Evolutionary conservation across 2,329 filamentous ascomycete species (phyloP), one percentile per base, ranked within the genome.

Genomic region (Hypoxylon rubiginosum): DNA sequence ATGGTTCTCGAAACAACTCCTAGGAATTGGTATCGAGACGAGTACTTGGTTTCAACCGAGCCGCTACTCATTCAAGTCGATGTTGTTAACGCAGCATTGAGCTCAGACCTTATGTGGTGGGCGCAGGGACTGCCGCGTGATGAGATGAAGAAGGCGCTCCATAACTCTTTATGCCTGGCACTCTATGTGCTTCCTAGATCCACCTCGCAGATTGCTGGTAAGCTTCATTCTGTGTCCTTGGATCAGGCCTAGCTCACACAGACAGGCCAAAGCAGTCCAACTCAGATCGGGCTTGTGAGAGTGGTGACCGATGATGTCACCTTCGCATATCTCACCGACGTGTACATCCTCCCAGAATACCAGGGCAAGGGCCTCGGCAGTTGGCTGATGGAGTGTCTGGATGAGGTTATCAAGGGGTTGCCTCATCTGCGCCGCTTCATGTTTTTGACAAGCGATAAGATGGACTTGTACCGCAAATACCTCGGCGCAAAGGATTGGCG

Each of bases 301-400:
- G 77, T 91, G n/a, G 80, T 93, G 55, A 93, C 91, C 8, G 91
- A 93, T 77, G 85, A 86, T 72, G 84, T 88, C 50, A 91, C 90
- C 0, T 88, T 92, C 71, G 89, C 86, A 34, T 93, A 91, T 71
- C 78, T 91, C 58, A 86, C 86, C 1, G 87, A 89, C 62, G 83
- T 89, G 4, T 89, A 86, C 70, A 76, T 89, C 26, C 66, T 82
- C 2, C 78, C 82, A 0, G 79, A 82, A 46, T 82, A 84, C 56
- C 84, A 86, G 68, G 81, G 82, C 1, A 77, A 80, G 6, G 86
- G 87, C 0, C 78, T 89, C 1, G 87, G 84, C 1, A 82, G 79
- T 19, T 89, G 86, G 85, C 74, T 89, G 56, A 78, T 89, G 48
- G 74, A 79, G 17, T 86, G 84, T 69, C 77, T 86, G 34, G 78